A percentile compares a stretch with the other conserved stretches of the same genome.
phyloP scores from a whole-genome alignment of 257 asterid genomes.

The Penstemon barbatus region DNA sequence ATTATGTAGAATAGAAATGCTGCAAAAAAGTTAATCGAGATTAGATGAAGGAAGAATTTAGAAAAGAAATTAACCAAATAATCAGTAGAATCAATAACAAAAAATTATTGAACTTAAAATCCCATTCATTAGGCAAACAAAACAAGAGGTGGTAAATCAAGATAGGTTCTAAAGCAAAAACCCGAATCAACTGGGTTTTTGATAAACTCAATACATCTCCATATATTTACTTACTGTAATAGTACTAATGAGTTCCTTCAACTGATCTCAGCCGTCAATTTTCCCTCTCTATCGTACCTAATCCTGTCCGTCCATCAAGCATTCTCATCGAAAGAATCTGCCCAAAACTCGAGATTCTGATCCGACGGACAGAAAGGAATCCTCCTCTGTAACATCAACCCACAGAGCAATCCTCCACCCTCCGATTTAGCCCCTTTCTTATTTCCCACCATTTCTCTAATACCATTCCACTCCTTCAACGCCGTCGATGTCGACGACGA shows the following conservation, averaged over 20 bases:
- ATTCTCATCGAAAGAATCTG: slow-evolving; percentile 41
- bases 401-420: slow-evolving; percentile 69
- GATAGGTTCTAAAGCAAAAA: no score
- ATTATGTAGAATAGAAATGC: no score
- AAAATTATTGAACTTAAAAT: no score
- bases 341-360: slow-evolving; percentile 56
- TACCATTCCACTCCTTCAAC: slow-evolving; percentile 70
- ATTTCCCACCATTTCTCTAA: slow-evolving; percentile 55
- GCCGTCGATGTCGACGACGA: slow-evolving; percentile 60
- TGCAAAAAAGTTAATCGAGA: no score
- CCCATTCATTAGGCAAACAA: no score
- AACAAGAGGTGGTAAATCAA: no score
- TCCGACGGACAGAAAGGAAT: slow-evolving; percentile 58
- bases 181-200: not conserved
- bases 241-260: not conserved
- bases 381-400: slow-evolving; percentile 62
- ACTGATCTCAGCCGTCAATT: not conserved
- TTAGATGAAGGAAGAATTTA: no score
- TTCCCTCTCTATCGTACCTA: not conserved
- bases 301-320: not conserved
- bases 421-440: slow-evolving; percentile 42
- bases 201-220: not conserved
- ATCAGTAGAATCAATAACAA: no score
- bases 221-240: not conserved
- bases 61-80: no score